Conservation (phyloP, 352 stramenopile species). For the Globisporangium iwayamae region DNA sequence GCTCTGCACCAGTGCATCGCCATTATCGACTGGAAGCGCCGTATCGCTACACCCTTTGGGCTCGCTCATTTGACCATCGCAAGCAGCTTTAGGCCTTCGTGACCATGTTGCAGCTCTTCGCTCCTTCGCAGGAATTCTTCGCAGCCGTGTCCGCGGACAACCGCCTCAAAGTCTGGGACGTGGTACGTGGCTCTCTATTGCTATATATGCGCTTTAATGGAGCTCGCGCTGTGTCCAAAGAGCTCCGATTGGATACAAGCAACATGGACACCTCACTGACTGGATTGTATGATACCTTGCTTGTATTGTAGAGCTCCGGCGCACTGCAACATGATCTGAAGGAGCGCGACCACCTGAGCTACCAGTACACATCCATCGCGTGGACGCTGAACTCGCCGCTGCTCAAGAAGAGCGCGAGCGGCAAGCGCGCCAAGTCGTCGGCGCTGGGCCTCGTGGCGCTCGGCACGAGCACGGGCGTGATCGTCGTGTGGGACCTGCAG, state of each 20-base stretch:
- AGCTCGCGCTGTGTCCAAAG: not conserved
- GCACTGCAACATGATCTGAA: constrained; percentile 72
- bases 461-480: constrained; percentile 57
- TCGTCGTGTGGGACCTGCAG: constrained; percentile 76
- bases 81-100: not conserved
- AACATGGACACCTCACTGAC: not conserved
- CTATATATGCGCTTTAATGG: not conserved
- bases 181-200: constrained; percentile 31
- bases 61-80: constrained; percentile 16
- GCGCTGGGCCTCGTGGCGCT: constrained; percentile 60
- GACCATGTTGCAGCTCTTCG: constrained; percentile 69
- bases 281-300: constrained; percentile 2
- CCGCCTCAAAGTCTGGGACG: constrained; percentile 81
- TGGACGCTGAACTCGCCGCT: constrained; percentile 51
- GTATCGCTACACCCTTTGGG: constrained; percentile 6
- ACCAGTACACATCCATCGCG: constrained; percentile 75
- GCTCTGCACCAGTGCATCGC: constrained; percentile 63
- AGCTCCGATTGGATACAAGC: not conserved
- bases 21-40: constrained; percentile 8
- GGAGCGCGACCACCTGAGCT: constrained; percentile 81
- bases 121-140: constrained; percentile 71
- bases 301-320: constrained; percentile 35
- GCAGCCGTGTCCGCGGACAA: constrained; percentile 78
- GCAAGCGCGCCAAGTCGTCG: constrained; percentile 43
- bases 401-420: constrained; percentile 30